Base-by-base conservation (phyloP, 2,329 filamentous ascomycete species). In the Ophiostoma himal-ulmi region DNA sequence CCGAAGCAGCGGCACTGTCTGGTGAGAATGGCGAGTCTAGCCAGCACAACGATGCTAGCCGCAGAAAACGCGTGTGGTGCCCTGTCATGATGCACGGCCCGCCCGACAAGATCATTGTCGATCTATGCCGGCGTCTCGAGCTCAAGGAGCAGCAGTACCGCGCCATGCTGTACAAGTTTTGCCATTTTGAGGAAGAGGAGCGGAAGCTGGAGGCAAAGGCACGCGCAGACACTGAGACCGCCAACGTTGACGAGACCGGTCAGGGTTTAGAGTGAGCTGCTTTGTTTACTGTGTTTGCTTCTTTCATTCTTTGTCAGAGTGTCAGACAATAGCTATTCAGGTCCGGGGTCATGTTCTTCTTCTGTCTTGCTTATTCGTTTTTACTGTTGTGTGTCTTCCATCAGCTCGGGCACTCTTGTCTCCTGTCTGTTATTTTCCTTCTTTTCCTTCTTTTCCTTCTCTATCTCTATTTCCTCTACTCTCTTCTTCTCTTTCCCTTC, bases 91-190 rank as follows among this genome's bases (percentile, higher is more conserved):
- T 57, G 52, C 22, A 57, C 52, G 52, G 52, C n/a, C 52, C 52
- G 22, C 52, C 52, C 7, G 52, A 57, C 52, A 57, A 57, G n/a
- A 57, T 57, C 11, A 57, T 57, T 26, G 52, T 26, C n/a, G 52
- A 57, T 10, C 52, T 57, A 22, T 57, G 52, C 52, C 52, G 52
- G 52, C 52, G 52, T 13, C 22, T 57, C 11, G 52, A 57, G 52
- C 52, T 57, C 52, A 57, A 57, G 52, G 52, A 57, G 52, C 52
- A 57, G 52, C 52, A 57, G 52, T 57, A 57, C 52, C 52, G 52
- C n/a, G 22, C 22, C 22, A 22, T 57, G 52, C n/a, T 57, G 52
- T 22, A 26, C n/a, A 57, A 57, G 22, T 57, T 57, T 14, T 57
- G 52, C 22, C 52, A 57, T 26, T 57, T 57, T 14, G 52, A 57